A percentile compares a stretch with the other conserved stretches of the same genome.
These are phyloP conservation scores for Neocallimastix lanati DNA, from an alignment of 192 early-diverging fungal species.

Conservation along the genomic window DNA sequence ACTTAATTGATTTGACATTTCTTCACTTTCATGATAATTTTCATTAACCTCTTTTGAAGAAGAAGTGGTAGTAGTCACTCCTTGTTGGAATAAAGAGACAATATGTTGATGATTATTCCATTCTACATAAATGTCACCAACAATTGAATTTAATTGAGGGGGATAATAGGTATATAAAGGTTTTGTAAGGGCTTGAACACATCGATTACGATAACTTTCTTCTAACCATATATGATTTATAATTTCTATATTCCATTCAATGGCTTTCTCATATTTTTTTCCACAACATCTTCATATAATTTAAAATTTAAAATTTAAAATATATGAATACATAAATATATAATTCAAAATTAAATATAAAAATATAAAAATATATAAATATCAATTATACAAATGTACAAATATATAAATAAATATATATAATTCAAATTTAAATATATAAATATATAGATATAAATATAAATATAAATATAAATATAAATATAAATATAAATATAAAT, in stretches of 20 bases:
- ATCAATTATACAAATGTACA: too few species aligned
- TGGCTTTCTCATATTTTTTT: slow-evolving; percentile 41
- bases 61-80: background rate
- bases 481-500: too few species aligned
- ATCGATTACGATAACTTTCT: slow-evolving; percentile 47
- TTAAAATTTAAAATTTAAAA: too few species aligned
- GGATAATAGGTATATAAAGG: slow-evolving; percentile 34
- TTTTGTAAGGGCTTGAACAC: slow-evolving; percentile 28
- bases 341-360: too few species aligned
- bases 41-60: background rate
- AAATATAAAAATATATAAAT: too few species aligned
- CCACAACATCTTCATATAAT: slow-evolving; percentile 42
- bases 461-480: too few species aligned
- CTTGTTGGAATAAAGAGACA: background rate
- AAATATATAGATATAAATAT: too few species aligned
- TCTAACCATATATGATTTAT: slow-evolving; percentile 82
- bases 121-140: slow-evolving; percentile 26
- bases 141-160: slow-evolving; percentile 25
- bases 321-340: too few species aligned
- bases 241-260: slow-evolving; percentile 44
- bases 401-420: too few species aligned
- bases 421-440: too few species aligned
- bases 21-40: background rate
- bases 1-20: background rate
- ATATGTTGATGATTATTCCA: slow-evolving; percentile 1